Percentiles rank a stretch among this genome's conserved stretches.
These are phyloP conservation scores for Scheffersomyces insectosa DNA, from an alignment of 1,139 yeast species.

Conservation along the genomic window DNA sequence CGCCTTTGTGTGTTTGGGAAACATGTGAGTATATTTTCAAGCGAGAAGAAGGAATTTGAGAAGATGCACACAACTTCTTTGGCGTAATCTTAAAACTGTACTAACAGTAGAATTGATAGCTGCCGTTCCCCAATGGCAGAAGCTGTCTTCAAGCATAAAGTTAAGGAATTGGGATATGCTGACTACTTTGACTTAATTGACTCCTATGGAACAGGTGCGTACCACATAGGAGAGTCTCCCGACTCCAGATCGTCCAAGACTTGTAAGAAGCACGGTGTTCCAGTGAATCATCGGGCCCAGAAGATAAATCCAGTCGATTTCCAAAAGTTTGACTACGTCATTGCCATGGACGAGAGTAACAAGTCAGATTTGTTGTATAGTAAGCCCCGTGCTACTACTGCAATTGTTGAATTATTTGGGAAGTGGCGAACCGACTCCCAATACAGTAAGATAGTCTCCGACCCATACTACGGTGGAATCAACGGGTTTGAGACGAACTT, in stretches of 20 bases:
- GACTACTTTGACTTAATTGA: conserved; percentile 58
- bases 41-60: no score
- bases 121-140: conserved; percentile 99
- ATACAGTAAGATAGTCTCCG: conserved; percentile 65
- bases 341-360: conserved; percentile 84
- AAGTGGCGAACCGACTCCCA: conserved; percentile 59
- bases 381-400: conserved; percentile 55
- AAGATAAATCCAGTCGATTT: conserved; percentile 63
- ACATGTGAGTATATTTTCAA: conserved; percentile 55
- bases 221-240: conserved; percentile 80
- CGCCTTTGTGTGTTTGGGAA: conserved; percentile 90
- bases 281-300: conserved; percentile 75
- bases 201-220: conserved; percentile 87
- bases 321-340: conserved; percentile 70
- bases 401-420: conserved; percentile 69
- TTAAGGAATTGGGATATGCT: conserved; percentile 46
- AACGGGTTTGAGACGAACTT: conserved; percentile 82
- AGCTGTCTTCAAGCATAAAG: conserved; percentile 76
- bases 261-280: conserved; percentile 71
- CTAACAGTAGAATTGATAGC: conserved; percentile 26
- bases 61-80: conserved; percentile 1
- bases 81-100: background rate
- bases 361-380: conserved; percentile 56
- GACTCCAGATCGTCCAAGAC: conserved; percentile 72
- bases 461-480: conserved; percentile 89